Base-by-base conservation (phyloP, 179 eudicot genomes). In the Kewa caespitosa region DNA sequence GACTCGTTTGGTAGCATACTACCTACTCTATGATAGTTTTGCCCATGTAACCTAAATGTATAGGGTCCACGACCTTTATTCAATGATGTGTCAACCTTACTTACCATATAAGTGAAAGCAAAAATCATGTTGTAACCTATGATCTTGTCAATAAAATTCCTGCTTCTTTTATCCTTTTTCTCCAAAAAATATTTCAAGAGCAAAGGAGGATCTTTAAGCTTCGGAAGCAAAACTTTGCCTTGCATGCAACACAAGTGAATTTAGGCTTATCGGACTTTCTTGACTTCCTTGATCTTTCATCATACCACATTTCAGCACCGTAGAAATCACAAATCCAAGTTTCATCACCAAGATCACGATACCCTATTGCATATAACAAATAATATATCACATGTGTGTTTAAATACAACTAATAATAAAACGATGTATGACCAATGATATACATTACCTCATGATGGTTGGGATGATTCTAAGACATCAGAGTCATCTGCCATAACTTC, bases 1-100 rank as follows among this genome's bases (percentile, higher is more conserved):
- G 36, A 18, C 31, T 18, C 36, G 6, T 10, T 61, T 30, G 65
- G 65, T 28, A 61, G 20, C 11, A 61, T 28, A 32, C 65, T 61
- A 3, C 38, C 37, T 61, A 61, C 31, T 18, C 17, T 28, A 1
- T 61, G 37, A 22, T 61, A 61, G 31, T 61, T 61, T 30, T 61
- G 65, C 9, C 37, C 37, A 13, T 61, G 65, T 22, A 61, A 18
- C 13, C 65, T 28, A n/a, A 28, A 61, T 8, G 20, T 0, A 30
- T 61, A 61, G 13, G 62, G 62, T n/a, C 62, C 62, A n/a, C 62
- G 62, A 9, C 62, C 62, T 57, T n/a, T 28, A 6, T 57, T 57
- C 9, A 57, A 6, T 5, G 62, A 9, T 57, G 28, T 9, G 18
- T 23, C 62, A 57, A 57, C 18, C 62, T 57, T 57, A 23, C 62